Evolutionary conservation across 495 filamentous ascomycete species (phyloP), one percentile per base, ranked within the genome.

Genomic region (Cladorrhinum samala): DNA sequence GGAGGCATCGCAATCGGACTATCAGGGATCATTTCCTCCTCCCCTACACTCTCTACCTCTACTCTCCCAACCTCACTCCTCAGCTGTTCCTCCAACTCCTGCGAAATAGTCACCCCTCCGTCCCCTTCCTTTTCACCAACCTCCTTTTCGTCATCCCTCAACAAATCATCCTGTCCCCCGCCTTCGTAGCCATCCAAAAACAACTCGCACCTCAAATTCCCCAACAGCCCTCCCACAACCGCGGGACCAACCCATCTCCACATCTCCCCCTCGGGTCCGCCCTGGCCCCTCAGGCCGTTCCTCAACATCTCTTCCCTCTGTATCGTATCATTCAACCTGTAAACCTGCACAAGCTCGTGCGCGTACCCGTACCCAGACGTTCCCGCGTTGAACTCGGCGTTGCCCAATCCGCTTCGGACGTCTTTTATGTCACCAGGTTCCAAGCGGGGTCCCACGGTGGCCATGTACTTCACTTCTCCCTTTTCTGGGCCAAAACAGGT

Each of bases 391-490:
- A 80, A 80, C 30, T 74, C 71, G 16, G 59, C 66, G 37, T 78
- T 80, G 20, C 71, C 77, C 1, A 71, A 20, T 0, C 74, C 19
- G 0, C 14, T 76, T 8, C 50, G 58, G 11, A 62, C 53, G 44
- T 64, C 61, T 7, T 63, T 25, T 16, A 77, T 67, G 56, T 79
- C 64, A 0, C 75, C 75, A 0, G 71, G 71, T 16, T 63, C 39
- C 50, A 70, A 72, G 0, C 68, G 55, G 0, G 66, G 63, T 2
- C 75, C 61, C 4, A 79, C 63, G 0, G 54, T 57, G n/a, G 71
- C 76, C 77, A 79, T 77, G 44, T 79, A 78, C 54, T 64, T 70
- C 19, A 81, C 53, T 46, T 74, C 66, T 3, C n/a, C n/a, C n/a
- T n/a, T n/a, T n/a, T 55, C 65, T 21, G 60, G 54, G 1, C 73